phyloP scores from a whole-genome alignment of 1,139 yeast species.

The Zygosaccharomyces sapae region DNA sequence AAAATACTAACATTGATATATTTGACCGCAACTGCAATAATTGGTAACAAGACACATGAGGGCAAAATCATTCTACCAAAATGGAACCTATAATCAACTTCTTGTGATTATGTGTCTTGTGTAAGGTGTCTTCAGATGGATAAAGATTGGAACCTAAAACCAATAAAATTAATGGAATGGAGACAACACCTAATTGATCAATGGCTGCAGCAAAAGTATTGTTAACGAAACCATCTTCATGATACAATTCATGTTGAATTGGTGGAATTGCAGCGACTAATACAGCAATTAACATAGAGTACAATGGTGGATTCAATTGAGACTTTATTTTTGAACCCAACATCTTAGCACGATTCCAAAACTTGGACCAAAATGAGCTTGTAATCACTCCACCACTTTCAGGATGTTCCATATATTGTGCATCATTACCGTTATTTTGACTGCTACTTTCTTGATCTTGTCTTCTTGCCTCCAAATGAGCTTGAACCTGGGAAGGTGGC shows the following conservation, averaged over 20 bases:
- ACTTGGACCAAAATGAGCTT: slow-evolving; percentile 15
- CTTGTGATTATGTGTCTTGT: slow-evolving; percentile 57
- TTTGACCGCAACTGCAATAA: slow-evolving; percentile 59
- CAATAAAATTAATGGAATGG: slow-evolving; percentile 77
- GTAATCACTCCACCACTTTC: slow-evolving; percentile 3
- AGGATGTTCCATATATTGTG: not conserved
- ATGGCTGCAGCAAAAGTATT: slow-evolving; percentile 76
- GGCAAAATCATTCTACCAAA: slow-evolving; percentile 72
- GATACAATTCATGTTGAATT: slow-evolving; percentile 63
- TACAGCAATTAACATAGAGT: slow-evolving; percentile 83
- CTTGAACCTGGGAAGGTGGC: slow-evolving; percentile 30
- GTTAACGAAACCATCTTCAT: slow-evolving; percentile 60
- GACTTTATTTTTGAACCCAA: slow-evolving; percentile 16
- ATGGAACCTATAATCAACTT: slow-evolving; percentile 62
- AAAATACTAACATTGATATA: slow-evolving; percentile 59
- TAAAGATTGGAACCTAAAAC: slow-evolving; percentile 72
- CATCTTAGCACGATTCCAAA: slow-evolving; percentile 7
- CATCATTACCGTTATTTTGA: not conserved
- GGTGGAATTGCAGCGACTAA: slow-evolving; percentile 77
- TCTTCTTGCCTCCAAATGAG: slow-evolving; percentile 14
- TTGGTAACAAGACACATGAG: slow-evolving; percentile 57
- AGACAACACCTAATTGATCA: slow-evolving; percentile 76
- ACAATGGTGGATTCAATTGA: slow-evolving; percentile 92
- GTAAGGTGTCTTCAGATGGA: slow-evolving; percentile 63
- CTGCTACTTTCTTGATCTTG: slow-evolving; percentile 7